Base-by-base conservation (phyloP, 768 basidiomycete species). In the Dentipellis sp. region DNA sequence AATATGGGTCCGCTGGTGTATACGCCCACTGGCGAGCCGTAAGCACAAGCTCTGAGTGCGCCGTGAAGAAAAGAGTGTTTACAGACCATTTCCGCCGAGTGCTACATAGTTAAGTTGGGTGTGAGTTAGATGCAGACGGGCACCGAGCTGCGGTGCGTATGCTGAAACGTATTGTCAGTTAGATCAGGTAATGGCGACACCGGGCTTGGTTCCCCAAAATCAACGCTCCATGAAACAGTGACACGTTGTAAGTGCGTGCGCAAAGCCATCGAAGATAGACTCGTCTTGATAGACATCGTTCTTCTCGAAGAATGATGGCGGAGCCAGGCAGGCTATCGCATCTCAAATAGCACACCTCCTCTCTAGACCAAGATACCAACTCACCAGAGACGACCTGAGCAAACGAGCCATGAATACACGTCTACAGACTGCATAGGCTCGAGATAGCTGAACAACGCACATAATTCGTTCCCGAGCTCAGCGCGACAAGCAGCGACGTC, bases 111-210 rank as follows among this genome's bases (percentile, higher is more conserved):
- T 94, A 37, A 91, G 74, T 56, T 88, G 81, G 0, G 92, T 94
- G 54, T 94, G 88, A 3, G 80, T 78, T 52, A 94, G 79, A 48
- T 77, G 73, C 16, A 95, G 78, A 40, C 82, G 79, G n/a, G 82
- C 71, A 1, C 88, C 89, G 4, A 95, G 78, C 66, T 95, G 92
- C 0, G 93, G 92, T 1, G 88, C 82, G 67, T 94, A 97, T 17
- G 91, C 92, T 84, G 58, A 1, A 57, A 37, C 37, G 17, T n/a
- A 40, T 11, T 10, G 34, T 53, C 35, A 63, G 45, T 10, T 29
- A n/a, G 40, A 4, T 37, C 40, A n/a, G 14, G 12, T 21, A 17
- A 34, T n/a, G 45, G 29, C 39, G 36, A 47, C 39, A 40, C 9
- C 19, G 35, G 16, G 12, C 35, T 38, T 45, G 16, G 35, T 19